phyloP scores from a whole-genome alignment of 1,284 basidiomycete species.

The Trichosporon sp. region DNA sequence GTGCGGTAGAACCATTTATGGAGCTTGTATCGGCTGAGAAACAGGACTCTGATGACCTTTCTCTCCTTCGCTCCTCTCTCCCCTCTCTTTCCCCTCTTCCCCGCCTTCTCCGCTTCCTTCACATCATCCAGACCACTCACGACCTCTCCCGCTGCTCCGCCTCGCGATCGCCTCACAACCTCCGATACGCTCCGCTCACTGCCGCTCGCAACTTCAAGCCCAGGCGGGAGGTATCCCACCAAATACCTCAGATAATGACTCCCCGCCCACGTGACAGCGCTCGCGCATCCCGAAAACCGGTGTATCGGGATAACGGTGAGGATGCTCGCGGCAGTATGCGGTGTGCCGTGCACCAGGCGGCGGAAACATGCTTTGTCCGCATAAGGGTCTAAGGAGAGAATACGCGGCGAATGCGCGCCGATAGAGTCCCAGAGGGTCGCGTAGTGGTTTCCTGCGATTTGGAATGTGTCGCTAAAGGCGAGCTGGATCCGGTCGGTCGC shows the following conservation, averaged over 20 bases:
- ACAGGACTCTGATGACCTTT: conserved; percentile 35
- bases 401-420: conserved; percentile 39
- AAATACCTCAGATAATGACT: conserved; percentile 43
- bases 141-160: no score
- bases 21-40: conserved; percentile 36
- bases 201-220: not conserved
- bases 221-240: conserved; percentile 32
- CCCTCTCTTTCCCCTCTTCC: not conserved
- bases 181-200: not conserved
- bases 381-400: conserved; percentile 36
- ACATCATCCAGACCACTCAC: no score
- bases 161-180: no score
- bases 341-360: not conserved
- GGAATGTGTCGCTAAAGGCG: conserved; percentile 38
- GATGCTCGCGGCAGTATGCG: not conserved
- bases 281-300: conserved; percentile 6
- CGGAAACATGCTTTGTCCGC: not conserved
- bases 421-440: conserved; percentile 41
- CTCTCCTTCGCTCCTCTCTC: not conserved
- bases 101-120: no score
- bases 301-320: not conserved
- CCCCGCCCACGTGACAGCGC: conserved; percentile 41
- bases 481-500: conserved; percentile 32
- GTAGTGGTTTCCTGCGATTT: conserved; percentile 39
- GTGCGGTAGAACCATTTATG: conserved; percentile 20